Evolutionary conservation across 1,139 yeast genomes (phyloP), one percentile per base, ranked within the genome.

Genomic region (Hyphopichia pseudoburtonii): DNA sequence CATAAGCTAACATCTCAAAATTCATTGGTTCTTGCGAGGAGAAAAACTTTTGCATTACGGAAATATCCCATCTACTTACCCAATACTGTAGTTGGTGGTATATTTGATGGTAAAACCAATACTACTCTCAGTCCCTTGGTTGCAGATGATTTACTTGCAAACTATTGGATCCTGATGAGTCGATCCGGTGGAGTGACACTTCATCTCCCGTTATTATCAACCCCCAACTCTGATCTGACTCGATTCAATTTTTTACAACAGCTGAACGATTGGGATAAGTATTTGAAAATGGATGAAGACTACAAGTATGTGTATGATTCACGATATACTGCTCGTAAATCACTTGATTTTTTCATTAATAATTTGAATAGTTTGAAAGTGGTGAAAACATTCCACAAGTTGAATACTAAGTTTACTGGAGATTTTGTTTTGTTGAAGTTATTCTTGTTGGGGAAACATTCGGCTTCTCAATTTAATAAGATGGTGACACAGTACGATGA

Each of bases 31-130:
- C 35, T 62, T 3, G 57, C 66, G 4, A 41, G 68, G 27, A 35
- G 60, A 16, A 58, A 57, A 40, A 36, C 56, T 2, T 57, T 50
- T 42, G 59, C 61, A 0, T 35, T 50, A 22, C 29, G 64, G 32
- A 40, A 33, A 7, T 22, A 54, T 6, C 66, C 68, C 1, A 30
- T 62, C 5, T 62, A 44, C 35, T 40, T 58, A 17, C 66, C 68
- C 1, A 48, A 52, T n/a, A 46, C 57, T 1, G 31, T 50, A 15
- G 47, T 62, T 5, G 68, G 67, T 2, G 60, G 59, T 2, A 30
- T 62, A 9, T 60, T 41, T 37, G 42, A 48, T 24, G 28, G 17
- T 11, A 31, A 27, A 27, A 25, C 25, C 3, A 28, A 33, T 8
- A 18, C 14, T 10, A 34, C 36, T 3, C 9, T 34, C 5, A 25